These are phyloP conservation scores for Gentiana straminea DNA, from an alignment of 257 asterid species.

Conservation along the genomic window DNA sequence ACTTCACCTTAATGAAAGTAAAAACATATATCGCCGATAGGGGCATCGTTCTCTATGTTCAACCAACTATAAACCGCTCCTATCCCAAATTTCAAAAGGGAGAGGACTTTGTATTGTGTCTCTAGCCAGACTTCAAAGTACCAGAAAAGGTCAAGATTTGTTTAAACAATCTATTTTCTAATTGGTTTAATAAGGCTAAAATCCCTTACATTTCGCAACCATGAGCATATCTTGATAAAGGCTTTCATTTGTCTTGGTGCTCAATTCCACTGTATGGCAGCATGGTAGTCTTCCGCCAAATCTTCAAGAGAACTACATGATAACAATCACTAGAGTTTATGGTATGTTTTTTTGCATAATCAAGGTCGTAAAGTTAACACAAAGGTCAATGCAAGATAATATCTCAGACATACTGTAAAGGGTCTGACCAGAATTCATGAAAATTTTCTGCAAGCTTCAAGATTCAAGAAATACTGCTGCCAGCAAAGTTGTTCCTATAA, in stretches of 20 bases:
- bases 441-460: neutral
- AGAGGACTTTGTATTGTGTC: too few species aligned
- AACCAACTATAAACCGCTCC: too few species aligned
- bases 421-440: neutral
- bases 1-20: too few species aligned
- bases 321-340: neutral
- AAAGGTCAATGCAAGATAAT: neutral
- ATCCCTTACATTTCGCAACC: too few species aligned
- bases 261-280: neutral
- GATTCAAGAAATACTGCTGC: neutral
- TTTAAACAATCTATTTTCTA: too few species aligned
- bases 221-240: too few species aligned
- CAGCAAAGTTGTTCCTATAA: neutral
- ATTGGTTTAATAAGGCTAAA: too few species aligned
- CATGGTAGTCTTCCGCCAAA: neutral
- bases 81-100: too few species aligned
- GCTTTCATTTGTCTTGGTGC: neutral
- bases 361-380: neutral
- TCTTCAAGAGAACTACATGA: neutral
- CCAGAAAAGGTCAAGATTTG: too few species aligned
- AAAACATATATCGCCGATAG: too few species aligned
- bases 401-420: conserved; percentile 1
- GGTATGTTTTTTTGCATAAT: neutral
- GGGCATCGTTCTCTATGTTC: too few species aligned
- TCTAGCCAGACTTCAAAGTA: too few species aligned